Evolutionary conservation across 1,139 yeast genomes (phyloP).

Genomic region (Candida pseudoviswanathii): DNA sequence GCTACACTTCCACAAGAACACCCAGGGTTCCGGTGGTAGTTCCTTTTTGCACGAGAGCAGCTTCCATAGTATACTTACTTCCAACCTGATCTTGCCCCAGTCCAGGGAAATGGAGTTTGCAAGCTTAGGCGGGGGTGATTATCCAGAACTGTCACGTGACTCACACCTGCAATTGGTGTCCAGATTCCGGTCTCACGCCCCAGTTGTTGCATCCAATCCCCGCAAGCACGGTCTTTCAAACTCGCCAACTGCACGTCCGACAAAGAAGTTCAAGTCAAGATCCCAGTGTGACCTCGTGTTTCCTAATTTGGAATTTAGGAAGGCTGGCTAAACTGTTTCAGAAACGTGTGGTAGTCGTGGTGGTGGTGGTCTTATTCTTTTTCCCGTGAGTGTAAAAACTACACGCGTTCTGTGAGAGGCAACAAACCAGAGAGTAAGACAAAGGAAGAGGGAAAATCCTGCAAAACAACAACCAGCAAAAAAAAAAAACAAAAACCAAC

Average conservation of each 20-base stretch:
- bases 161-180: background rate
- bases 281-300: conserved; percentile 17
- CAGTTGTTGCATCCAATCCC: background rate
- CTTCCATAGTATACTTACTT: conserved; percentile 2
- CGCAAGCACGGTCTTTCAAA: background rate
- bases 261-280: conserved; percentile 15
- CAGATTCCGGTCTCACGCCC: background rate
- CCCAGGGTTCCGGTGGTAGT: background rate
- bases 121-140: background rate
- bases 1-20: background rate
- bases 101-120: conserved; percentile 4
- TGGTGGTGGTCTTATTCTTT: background rate
- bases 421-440: background rate
- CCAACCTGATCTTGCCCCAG: conserved; percentile 7
- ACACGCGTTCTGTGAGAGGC: background rate
- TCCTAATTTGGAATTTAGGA: conserved; percentile 15
- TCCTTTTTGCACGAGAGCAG: conserved; percentile 4
- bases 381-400: background rate
- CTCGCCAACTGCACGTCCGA: conserved; percentile 2
- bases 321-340: background rate
- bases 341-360: background rate
- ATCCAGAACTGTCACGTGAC: background rate
- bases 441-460: conserved; percentile 4
- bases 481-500: conserved; percentile 4
- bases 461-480: background rate